A percentile compares a stretch with the other conserved stretches of the same genome.
These are phyloP conservation scores for Phlebopus sp. DNA, from an alignment of 1,284 basidiomycete species.

Conservation along the genomic window DNA sequence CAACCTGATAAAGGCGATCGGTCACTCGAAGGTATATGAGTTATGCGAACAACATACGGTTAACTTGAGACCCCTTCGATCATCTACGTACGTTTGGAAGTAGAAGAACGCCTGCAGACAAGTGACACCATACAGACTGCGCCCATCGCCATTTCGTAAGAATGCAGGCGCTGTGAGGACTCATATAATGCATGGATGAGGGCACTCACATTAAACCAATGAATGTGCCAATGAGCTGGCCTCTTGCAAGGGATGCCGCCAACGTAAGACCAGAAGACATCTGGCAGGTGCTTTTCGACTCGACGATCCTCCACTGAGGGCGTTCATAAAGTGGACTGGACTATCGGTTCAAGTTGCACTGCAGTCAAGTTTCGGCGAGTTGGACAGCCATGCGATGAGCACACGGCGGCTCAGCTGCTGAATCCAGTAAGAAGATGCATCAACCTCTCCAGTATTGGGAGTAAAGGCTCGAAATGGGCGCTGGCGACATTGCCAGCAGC, in stretches of 20 bases:
- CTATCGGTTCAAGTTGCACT: no score
- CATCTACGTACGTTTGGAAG: conserved; percentile 25
- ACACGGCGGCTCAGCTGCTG: no score
- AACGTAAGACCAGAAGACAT: conserved; percentile 13
- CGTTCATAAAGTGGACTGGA: no score
- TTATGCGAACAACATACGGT: conserved; percentile 15
- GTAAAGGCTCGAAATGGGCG: no score
- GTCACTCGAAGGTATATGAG: not conserved
- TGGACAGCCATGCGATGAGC: no score
- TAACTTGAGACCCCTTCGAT: conserved; percentile 19
- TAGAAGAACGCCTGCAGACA: conserved; percentile 30
- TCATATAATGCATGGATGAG: not conserved
- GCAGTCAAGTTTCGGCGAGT: no score
- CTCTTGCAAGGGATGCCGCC: conserved; percentile 18
- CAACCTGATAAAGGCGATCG: conserved; percentile 17
- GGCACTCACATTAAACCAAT: conserved; percentile 22
- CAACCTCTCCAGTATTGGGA: no score
- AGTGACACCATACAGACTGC: conserved; percentile 27
- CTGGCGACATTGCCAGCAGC: no score
- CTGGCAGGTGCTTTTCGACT: not conserved
- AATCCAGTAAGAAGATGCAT: no score
- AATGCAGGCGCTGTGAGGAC: no score
- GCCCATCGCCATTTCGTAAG: conserved; percentile 4
- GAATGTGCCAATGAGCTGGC: conserved; percentile 29
- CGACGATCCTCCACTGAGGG: no score